These are phyloP conservation scores for Verticillium nubilum DNA, from an alignment of 2,329 filamentous ascomycete genomes.

Conservation along the genomic window DNA sequence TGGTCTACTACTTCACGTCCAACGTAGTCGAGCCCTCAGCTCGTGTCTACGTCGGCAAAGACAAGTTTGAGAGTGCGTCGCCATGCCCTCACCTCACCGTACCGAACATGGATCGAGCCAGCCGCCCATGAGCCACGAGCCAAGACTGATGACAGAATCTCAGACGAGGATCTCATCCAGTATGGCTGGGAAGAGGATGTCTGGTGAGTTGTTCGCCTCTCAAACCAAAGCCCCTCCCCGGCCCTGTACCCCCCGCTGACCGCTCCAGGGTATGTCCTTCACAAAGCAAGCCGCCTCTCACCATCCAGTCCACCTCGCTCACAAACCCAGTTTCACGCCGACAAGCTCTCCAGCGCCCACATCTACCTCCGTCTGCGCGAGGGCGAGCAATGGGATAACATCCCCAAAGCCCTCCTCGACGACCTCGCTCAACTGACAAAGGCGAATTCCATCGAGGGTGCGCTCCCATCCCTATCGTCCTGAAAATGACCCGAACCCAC, in stretches of 20 bases:
- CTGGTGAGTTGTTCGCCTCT: constrained; percentile 57
- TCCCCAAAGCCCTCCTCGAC: constrained; percentile 67
- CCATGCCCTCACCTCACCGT: constrained; percentile 5
- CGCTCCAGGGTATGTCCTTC: constrained; percentile 22
- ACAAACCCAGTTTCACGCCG: constrained; percentile 74
- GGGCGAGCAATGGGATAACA: constrained; percentile 76
- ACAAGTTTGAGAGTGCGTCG: constrained; percentile 91
- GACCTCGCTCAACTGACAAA: constrained; percentile 98
- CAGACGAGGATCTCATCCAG: constrained; percentile 95
- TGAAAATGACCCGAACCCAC: not conserved
- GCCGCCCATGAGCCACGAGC: not conserved
- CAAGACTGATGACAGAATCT: not conserved
- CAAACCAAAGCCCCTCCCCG: not conserved
- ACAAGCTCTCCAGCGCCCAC: constrained; percentile 94
- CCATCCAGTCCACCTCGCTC: not conserved
- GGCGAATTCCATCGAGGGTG: constrained; percentile 96
- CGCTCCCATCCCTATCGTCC: constrained; percentile 8
- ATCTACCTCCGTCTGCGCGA: constrained; percentile 85
- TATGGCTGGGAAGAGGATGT: constrained; percentile 93
- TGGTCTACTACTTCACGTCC: constrained; percentile 97
- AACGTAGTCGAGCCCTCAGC: constrained; percentile 75
- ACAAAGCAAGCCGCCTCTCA: not conserved
- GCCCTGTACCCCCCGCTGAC: not conserved
- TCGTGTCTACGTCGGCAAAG: constrained; percentile 94
- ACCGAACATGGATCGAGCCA: not conserved